Evolutionary conservation across 1,284 basidiomycete species (phyloP), one percentile per base, ranked within the genome.

Genomic region (Puccinia triticina): DNA sequence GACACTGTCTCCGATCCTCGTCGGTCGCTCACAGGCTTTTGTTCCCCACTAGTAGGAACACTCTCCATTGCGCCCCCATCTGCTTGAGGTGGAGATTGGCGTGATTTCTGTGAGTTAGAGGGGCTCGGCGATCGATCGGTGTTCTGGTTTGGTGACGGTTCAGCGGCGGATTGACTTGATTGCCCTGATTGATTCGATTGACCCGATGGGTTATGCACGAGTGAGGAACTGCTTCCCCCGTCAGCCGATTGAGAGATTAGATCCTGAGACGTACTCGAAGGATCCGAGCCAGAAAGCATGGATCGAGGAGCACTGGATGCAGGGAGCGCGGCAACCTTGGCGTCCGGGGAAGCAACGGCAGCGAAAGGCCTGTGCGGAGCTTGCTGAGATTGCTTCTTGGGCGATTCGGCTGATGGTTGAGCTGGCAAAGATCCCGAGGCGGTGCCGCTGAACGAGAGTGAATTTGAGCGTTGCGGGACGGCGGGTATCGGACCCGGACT

Each of bases 251-350:
- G 53, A 23, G 64, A 69, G 57, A 23, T 53, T 16, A 76, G n/a
- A 61, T 82, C 66, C 32, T 55, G 74, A 55, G 69, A 21, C 37
- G 23, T n/a, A 8, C 67, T 46, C 48, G 66, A 74, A 50, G 48
- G 59, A 50, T 69, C 83, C 48, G 55, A 61, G 23, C 66, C 74
- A 29, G 81, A 77, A 12, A 73, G 74, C 3, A 32, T 57, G 5
- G 66, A 14, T 46, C 53, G 72, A 21, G 57, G 32, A 40, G 40
- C 61, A 34, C 48, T 34, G 12, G 71, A 55, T 48, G 40, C 55
- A 34, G 75, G 78, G 23, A 73, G 71, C 90, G 89, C 72, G 91
- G 91, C 66, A 87, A 87, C 77, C 87, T 84, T 77, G 87, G 78
- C 57, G 34, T 83, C 84, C 72, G 88, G 84, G 43, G 86, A 85